Percentiles rank a stretch among this genome's conserved stretches.
Conservation (phyloP, 2,329 filamentous ascomycete species). For the Xylaria sp. region DNA sequence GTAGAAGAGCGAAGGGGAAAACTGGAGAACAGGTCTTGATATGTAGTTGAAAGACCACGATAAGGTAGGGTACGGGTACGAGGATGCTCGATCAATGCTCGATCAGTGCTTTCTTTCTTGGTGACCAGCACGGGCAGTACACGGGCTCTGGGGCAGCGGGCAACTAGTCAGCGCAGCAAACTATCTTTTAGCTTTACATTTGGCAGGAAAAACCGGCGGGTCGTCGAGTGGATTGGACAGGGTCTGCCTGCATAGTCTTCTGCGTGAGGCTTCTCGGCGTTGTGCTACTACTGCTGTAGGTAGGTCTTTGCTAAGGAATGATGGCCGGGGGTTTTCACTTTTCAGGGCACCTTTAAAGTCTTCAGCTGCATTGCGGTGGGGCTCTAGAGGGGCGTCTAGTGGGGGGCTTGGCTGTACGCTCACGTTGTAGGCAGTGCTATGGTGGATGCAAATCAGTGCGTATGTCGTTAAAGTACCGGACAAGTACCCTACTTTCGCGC, state of each 20-base stretch:
- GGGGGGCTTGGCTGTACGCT: slow-evolving; percentile 17
- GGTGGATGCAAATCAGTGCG: neutral
- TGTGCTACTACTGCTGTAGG: neutral
- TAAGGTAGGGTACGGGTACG: neutral
- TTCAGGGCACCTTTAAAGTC: slow-evolving; percentile 7
- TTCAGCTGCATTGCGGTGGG: slow-evolving; percentile 20
- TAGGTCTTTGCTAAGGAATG: neutral
- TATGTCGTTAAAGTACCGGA: slow-evolving; percentile 2
- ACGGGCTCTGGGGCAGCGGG: neutral
- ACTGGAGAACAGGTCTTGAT: slow-evolving; percentile 25
- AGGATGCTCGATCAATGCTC: neutral
- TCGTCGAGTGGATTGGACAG: slow-evolving; percentile 9
- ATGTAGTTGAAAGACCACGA: slow-evolving; percentile 17
- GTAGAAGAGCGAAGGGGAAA: slow-evolving; percentile 20
- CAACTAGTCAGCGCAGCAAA: slow-evolving; percentile 5
- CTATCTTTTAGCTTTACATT: slow-evolving; percentile 3
- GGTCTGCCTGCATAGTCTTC: slow-evolving; percentile 10
- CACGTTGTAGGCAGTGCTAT: neutral
- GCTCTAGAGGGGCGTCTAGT: slow-evolving; percentile 11
- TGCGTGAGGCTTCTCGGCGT: slow-evolving; percentile 1
- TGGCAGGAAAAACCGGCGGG: neutral
- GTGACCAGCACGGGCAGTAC: neutral
- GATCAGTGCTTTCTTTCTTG: neutral
- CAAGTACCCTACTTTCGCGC: slow-evolving; percentile 3
- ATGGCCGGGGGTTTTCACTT: neutral